These are phyloP conservation scores for Melastoma candidum DNA, from an alignment of 441 rosid genomes.

Conservation along the genomic window DNA sequence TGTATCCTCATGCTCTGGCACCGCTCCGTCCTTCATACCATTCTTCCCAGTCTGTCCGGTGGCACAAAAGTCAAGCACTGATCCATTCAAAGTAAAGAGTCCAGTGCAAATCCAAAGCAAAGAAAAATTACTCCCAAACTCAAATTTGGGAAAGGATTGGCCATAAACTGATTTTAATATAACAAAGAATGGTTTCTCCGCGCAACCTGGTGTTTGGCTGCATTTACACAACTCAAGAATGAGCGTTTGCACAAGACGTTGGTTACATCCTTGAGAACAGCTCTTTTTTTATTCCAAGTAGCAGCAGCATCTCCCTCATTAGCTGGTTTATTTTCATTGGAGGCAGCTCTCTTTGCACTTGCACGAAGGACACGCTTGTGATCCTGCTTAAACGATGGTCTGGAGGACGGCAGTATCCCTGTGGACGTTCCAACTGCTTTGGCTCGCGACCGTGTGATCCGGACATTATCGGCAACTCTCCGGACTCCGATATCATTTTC, in stretches of 20 bases:
- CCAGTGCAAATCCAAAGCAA: no score
- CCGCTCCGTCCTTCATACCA: conserved; percentile 21
- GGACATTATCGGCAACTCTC: conserved; percentile 26
- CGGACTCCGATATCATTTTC: conserved; percentile 34
- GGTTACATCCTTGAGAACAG: conserved; percentile 65
- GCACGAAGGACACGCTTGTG: conserved; percentile 28
- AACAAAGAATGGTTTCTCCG: neutral
- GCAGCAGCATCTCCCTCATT: conserved; percentile 18
- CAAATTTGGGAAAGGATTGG: no score
- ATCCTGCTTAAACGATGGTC: conserved; percentile 51
- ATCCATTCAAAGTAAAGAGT: no score
- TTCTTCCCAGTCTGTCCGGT: conserved; percentile 33
- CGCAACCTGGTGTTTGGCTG: conserved; percentile 35
- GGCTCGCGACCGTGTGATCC: conserved; percentile 69
- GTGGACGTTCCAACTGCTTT: conserved; percentile 41
- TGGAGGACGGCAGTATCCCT: conserved; percentile 37
- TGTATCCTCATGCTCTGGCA: conserved; percentile 21
- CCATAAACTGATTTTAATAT: no score
- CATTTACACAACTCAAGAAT: conserved; percentile 24
- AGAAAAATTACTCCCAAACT: no score
- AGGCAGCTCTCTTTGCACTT: conserved; percentile 36
- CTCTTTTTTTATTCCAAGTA: conserved; percentile 60
- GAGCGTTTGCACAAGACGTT: conserved; percentile 29
- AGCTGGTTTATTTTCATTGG: conserved; percentile 34
- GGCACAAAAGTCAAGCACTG: neutral